Conservation (phyloP, 2,329 filamentous ascomycete genomes). For the Aureobasidium sp. region DNA sequence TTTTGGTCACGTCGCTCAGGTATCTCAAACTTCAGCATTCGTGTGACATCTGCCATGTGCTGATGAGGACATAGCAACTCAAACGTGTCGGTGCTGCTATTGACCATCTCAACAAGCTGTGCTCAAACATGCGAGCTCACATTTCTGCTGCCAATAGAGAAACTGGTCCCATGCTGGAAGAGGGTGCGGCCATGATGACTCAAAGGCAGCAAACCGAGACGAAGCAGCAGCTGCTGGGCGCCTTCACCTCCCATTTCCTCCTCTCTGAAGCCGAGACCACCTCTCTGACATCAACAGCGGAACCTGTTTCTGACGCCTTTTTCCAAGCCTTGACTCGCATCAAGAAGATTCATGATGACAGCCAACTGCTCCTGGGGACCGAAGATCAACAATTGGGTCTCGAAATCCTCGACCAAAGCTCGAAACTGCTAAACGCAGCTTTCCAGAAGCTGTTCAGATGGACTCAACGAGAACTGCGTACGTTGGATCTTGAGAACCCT, state of each 20-base stretch:
- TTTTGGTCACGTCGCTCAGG: constrained; percentile 84
- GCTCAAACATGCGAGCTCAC: constrained; percentile 71
- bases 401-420: constrained; percentile 86
- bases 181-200: constrained; percentile 65
- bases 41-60: constrained; percentile 23
- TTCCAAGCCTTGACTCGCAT: constrained; percentile 70
- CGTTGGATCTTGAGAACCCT: constrained; percentile 85
- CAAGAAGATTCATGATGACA: constrained; percentile 82
- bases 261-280: constrained; percentile 74
- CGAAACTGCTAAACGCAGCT: constrained; percentile 75
- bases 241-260: constrained; percentile 76
- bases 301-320: constrained; percentile 79
- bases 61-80: constrained; percentile 59
- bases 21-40: constrained; percentile 30
- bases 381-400: constrained; percentile 83
- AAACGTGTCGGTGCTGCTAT: constrained; percentile 75
- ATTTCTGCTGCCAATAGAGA: constrained; percentile 68
- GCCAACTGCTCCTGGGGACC: constrained; percentile 79
- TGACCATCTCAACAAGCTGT: constrained; percentile 68
- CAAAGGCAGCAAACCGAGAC: constrained; percentile 68
- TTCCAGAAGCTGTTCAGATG: constrained; percentile 96
- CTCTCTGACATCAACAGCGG: constrained; percentile 67
- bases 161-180: constrained; percentile 66
- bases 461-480: constrained; percentile 90
- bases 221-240: constrained; percentile 69